phyloP scores from a whole-genome alignment of 306 rosid genomes.

The Cicer chorassanicum region DNA sequence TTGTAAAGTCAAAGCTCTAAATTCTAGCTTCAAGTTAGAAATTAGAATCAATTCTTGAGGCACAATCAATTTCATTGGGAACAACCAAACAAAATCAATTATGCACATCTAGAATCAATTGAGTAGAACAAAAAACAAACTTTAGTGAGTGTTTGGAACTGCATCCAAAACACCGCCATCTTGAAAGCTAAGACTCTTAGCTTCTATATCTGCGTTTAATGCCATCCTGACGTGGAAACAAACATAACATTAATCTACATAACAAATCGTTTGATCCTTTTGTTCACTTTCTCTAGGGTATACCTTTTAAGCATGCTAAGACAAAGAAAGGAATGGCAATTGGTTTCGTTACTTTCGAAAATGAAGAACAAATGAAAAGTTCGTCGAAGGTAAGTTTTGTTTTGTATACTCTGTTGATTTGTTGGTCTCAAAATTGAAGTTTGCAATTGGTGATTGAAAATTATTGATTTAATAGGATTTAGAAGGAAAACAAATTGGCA shows the following conservation, averaged over 20 bases:
- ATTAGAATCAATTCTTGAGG: no score
- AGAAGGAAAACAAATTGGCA: constrained; percentile 71
- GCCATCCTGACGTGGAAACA: no score
- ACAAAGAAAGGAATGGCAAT: constrained; percentile 84
- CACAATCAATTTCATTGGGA: no score
- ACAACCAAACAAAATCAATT: no score
- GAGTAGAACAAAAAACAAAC: no score
- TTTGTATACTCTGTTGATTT: constrained; percentile 37
- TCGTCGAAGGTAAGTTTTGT: constrained; percentile 64
- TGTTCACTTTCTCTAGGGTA: constrained; percentile 55
- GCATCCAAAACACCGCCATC: no score
- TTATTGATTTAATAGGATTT: constrained; percentile 57
- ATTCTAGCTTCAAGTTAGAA: no score
- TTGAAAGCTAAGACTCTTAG: no score
- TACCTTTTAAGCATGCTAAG: constrained; percentile 74
- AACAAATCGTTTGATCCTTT: not conserved
- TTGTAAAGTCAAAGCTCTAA: no score
- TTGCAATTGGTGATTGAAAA: constrained; percentile 1
- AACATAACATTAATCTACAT: not conserved
- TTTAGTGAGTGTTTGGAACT: no score
- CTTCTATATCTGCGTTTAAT: no score
- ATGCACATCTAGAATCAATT: no score
- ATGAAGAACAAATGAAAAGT: constrained; percentile 66
- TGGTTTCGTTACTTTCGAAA: constrained; percentile 76
- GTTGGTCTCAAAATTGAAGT: constrained; percentile 23